Base-by-base conservation (phyloP, 2,329 filamentous ascomycete genomes). In the Aspergillus caelatus region DNA sequence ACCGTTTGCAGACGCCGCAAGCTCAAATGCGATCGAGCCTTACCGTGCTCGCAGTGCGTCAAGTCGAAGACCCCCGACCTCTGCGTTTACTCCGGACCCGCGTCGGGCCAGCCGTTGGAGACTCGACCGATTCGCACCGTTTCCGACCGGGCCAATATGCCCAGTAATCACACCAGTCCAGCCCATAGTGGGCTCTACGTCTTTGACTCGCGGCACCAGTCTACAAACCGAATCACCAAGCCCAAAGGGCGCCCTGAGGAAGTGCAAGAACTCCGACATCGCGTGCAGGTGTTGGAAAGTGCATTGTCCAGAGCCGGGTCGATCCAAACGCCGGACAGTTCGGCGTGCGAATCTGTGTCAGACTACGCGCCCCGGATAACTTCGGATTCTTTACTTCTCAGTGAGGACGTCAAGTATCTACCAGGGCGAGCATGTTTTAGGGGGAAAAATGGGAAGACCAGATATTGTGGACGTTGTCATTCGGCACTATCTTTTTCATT, bases 1-100 rank as follows among this genome's bases (percentile, higher is more conserved):
- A 83, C 90, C 39, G 87, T 90, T 75, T 92, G 90, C 73, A 85
- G 91, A 45, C 86, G 90, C 26, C 85, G 91, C 46, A 94, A 94
- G 78, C 81, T 93, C 61, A 92, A 91, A 75, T 94, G 91, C 79
- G 89, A 92, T 79, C 92, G 91, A 73, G 78, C 82, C 23, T 85
- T 90, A 57, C 90, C 91, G 64, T 94, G 91, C 74, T 83, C 83
- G 67, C 91, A 91, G 75, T 80, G 79, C 62, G 64, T 78, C 66
- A 85, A 84, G 69, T 83, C 83, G 36, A 79, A 82, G 66, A 84
- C 83, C 5, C 70, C 70, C 46, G 79, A 82, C 7, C 79, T 79
- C 23, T 90, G 88, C 69, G 80, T 84, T 1, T 89, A 88, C 68
- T 72, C 79, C 10, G 76, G 73, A 46, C 56, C 68, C 2, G 63